Percentiles rank a stretch among this genome's conserved stretches.
phyloP scores from a whole-genome alignment of 352 stramenopile species.

The Phytophthora chlamydospora region DNA sequence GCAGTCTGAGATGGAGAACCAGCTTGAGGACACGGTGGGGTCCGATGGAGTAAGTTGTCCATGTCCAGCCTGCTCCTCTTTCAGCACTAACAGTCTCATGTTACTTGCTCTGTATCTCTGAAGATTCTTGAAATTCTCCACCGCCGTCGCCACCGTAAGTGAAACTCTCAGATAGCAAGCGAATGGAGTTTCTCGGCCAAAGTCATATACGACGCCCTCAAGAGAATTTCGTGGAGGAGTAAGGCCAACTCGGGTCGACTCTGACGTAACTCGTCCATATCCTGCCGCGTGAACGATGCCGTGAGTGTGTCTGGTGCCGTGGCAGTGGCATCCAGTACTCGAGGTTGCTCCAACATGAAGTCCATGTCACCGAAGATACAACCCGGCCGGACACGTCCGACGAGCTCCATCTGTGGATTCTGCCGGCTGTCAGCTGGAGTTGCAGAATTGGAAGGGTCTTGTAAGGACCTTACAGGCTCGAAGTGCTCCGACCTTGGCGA shows the following conservation, averaged over 20 bases:
- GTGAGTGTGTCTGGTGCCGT: constrained; percentile 47
- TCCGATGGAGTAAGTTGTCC: constrained; percentile 52
- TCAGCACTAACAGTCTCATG: constrained; percentile 8
- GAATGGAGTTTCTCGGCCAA: constrained; percentile 45
- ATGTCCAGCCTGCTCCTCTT: not conserved
- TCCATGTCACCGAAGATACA: constrained; percentile 77
- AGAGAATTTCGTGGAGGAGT: constrained; percentile 57
- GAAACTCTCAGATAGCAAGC: constrained; percentile 24
- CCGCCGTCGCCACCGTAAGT: constrained; percentile 45
- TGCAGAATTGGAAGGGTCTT: not conserved
- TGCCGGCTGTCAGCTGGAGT: constrained; percentile 1
- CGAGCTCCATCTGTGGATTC: constrained; percentile 38
- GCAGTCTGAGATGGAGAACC: constrained; percentile 44
- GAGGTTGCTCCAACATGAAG: constrained; percentile 56
- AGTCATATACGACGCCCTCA: constrained; percentile 66
- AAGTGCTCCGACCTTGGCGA: constrained; percentile 24
- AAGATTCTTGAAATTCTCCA: constrained; percentile 73
- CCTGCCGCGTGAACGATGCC: constrained; percentile 42
- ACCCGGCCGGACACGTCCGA: constrained; percentile 56
- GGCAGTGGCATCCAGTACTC: constrained; percentile 54
- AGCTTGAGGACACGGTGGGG: constrained; percentile 59
- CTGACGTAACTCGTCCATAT: constrained; percentile 35
- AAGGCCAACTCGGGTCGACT: constrained; percentile 47
- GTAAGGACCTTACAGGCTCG: constrained; percentile 9
- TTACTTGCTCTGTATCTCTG: not conserved